A percentile compares a stretch with the other conserved stretches of the same genome.
Conservation (phyloP, 345 rosid species). For the Limnanthes douglasii region DNA sequence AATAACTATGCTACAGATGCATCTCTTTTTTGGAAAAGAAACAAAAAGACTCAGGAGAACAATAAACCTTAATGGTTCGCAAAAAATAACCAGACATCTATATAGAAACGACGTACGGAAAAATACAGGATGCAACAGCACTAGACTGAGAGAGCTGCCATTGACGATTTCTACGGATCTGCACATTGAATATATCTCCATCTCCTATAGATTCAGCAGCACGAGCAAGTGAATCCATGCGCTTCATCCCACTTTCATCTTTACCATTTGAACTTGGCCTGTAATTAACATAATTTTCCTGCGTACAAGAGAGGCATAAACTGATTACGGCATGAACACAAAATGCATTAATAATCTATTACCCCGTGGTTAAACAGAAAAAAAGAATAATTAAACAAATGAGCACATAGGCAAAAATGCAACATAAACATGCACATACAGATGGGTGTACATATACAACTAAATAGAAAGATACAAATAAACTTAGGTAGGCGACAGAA, state of each 20-base stretch:
- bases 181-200: slow-evolving; percentile 89
- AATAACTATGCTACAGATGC: too few species aligned
- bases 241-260: slow-evolving; percentile 61
- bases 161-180: slow-evolving; percentile 84
- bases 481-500: too few species aligned
- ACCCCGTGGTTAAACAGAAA: neutral
- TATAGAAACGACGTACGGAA: slow-evolving; percentile 63
- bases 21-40: too few species aligned
- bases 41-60: too few species aligned
- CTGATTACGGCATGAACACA: neutral
- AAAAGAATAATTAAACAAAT: neutral
- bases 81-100: too few species aligned
- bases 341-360: too few species aligned
- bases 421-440: neutral
- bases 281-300: slow-evolving; percentile 95
- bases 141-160: slow-evolving; percentile 88
- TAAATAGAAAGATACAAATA: too few species aligned
- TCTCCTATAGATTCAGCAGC: slow-evolving; percentile 92
- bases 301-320: slow-evolving; percentile 17
- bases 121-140: slow-evolving; percentile 65
- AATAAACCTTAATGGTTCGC: too few species aligned
- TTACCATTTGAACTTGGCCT: slow-evolving; percentile 53
- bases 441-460: too few species aligned
- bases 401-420: neutral
- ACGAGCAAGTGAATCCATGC: slow-evolving; percentile 62